A percentile compares a stretch with the other conserved stretches of the same genome.
phyloP scores from a whole-genome alignment of 1,284 basidiomycete genomes.

The Butyriboletus appendiculatus region DNA sequence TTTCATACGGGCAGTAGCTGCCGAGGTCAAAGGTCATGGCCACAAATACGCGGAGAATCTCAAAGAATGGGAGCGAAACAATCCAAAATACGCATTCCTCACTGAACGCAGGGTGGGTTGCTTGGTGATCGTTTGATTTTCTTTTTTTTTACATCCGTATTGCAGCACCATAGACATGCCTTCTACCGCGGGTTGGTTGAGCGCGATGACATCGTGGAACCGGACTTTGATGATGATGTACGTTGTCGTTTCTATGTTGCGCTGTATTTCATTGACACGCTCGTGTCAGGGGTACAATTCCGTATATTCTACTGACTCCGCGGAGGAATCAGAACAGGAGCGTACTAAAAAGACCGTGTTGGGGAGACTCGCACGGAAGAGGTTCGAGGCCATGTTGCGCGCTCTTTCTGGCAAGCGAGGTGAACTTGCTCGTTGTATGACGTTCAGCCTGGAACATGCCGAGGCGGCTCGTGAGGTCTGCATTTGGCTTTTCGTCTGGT shows the following conservation, averaged over 20 bases:
- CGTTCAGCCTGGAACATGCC: slow-evolving; percentile 93
- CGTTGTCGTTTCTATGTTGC: slow-evolving; percentile 22
- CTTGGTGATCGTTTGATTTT: background rate
- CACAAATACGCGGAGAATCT: slow-evolving; percentile 75
- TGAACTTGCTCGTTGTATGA: slow-evolving; percentile 93
- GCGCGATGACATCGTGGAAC: slow-evolving; percentile 55
- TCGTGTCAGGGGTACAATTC: slow-evolving; percentile 80
- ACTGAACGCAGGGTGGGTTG: slow-evolving; percentile 62
- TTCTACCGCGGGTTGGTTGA: slow-evolving; percentile 80
- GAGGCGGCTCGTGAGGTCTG: slow-evolving; percentile 88
- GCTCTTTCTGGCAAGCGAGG: slow-evolving; percentile 84
- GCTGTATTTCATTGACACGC: slow-evolving; percentile 2
- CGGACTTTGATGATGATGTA: slow-evolving; percentile 87
- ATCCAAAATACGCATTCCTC: slow-evolving; percentile 84
- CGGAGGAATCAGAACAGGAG: slow-evolving; percentile 90
- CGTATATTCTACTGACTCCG: slow-evolving; percentile 93
- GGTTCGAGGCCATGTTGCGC: slow-evolving; percentile 91
- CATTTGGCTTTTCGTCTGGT: slow-evolving; percentile 1
- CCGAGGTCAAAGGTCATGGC: slow-evolving; percentile 82
- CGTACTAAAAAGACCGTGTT: slow-evolving; percentile 71
- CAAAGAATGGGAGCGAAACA: slow-evolving; percentile 74
- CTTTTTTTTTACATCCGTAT: slow-evolving; percentile 13
- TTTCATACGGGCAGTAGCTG: slow-evolving; percentile 84
- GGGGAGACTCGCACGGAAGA: slow-evolving; percentile 73
- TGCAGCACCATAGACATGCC: slow-evolving; percentile 77